Evolutionary conservation across 192 early-diverging fungal genomes (phyloP).

Genomic region (Backusella sp.): DNA sequence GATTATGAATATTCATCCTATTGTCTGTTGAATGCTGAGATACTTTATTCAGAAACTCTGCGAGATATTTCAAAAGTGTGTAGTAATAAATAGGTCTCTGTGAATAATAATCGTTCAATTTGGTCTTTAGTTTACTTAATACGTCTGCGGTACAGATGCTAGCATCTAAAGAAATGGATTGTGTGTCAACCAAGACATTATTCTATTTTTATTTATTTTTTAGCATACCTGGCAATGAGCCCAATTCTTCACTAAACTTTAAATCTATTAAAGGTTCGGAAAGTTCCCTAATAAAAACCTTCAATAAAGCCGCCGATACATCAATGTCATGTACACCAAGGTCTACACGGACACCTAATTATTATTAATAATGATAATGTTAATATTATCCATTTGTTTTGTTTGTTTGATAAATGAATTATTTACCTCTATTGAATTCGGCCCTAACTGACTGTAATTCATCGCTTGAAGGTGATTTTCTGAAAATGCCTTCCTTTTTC

Average conservation of each 20-base stretch:
- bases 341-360: conserved; percentile 52
- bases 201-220: neutral
- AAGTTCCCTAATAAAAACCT: conserved; percentile 82
- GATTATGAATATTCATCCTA: conserved; percentile 80
- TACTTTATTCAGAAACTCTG: conserved; percentile 68
- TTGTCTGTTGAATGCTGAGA: conserved; percentile 64
- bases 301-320: conserved; percentile 77
- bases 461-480: conserved; percentile 74
- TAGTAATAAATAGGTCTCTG: conserved; percentile 50
- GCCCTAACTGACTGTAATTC: conserved; percentile 65
- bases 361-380: neutral
- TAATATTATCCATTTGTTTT: neutral
- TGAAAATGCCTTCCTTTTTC: conserved; percentile 80
- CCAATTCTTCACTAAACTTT: conserved; percentile 51
- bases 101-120: conserved; percentile 35
- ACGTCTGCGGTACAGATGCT: conserved; percentile 3
- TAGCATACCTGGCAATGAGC: conserved; percentile 32
- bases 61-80: conserved; percentile 59
- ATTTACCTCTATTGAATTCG: conserved; percentile 52
- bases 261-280: conserved; percentile 72
- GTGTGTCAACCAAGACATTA: neutral
- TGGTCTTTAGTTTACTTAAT: conserved; percentile 19
- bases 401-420: neutral
- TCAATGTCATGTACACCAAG: conserved; percentile 72
- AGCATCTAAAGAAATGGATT: neutral